Percentiles rank a stretch among this genome's conserved stretches.
Conservation (phyloP, 2,329 filamentous ascomycete genomes). For the Penicillium olsonii region DNA sequence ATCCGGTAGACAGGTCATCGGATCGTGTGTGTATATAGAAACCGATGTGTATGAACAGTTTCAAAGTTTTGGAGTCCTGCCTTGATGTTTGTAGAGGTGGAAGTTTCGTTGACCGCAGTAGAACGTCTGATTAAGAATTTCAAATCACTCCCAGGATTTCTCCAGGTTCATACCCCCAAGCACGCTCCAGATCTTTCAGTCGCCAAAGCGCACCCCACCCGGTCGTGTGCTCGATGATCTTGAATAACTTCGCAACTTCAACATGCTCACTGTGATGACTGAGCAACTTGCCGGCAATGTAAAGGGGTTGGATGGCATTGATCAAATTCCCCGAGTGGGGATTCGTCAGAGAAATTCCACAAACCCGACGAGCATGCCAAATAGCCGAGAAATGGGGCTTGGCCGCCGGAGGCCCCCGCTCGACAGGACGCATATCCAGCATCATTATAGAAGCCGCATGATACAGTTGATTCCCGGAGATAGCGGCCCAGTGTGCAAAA, state of each 20-base stretch:
- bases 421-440: constrained; percentile 45
- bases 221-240: constrained; percentile 52
- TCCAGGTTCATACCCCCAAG: constrained; percentile 29
- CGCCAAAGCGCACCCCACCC: constrained; percentile 57
- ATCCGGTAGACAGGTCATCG: neutral
- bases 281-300: constrained; percentile 55
- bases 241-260: constrained; percentile 41
- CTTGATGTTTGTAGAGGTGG: neutral
- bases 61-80: neutral
- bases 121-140: neutral
- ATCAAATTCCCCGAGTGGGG: constrained; percentile 56
- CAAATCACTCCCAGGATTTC: constrained; percentile 26
- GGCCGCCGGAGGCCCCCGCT: constrained; percentile 19
- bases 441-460: constrained; percentile 57
- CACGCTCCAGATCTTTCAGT: constrained; percentile 50
- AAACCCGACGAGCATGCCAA: constrained; percentile 58
- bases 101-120: neutral
- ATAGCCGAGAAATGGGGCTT: constrained; percentile 42
- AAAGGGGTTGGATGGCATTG: constrained; percentile 59
- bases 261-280: constrained; percentile 50
- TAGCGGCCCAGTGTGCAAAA: constrained; percentile 55
- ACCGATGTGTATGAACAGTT: neutral
- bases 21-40: neutral
- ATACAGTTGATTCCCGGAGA: constrained; percentile 58
- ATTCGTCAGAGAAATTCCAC: constrained; percentile 58